Evolutionary conservation across 352 stramenopile species (phyloP), one percentile per base, ranked within the genome.

Genomic region (Vaucheria bursata): DNA sequence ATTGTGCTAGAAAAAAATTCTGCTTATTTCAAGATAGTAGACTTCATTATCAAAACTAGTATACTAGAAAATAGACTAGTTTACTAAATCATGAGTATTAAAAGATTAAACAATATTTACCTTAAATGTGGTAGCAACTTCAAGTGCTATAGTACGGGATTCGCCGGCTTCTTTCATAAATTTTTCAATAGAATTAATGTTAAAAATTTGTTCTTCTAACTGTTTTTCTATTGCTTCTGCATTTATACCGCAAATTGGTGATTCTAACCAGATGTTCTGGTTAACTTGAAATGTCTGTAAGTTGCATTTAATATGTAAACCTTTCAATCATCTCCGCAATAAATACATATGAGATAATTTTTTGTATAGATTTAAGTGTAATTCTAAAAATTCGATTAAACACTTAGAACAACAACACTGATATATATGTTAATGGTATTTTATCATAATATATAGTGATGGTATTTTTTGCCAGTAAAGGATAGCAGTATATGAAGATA

Each of bases 161-260:
- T 73, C 31, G 31, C 52, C 69, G 36, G 91, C 91, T 79, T 93
- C 92, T 75, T 93, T 89, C 64, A 92, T 93, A 49, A 96, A 89
- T 76, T 94, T 94, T 73, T 92, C 91, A 78, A 94, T 88, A 72
- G 94, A 93, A 29, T 91, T 86, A 64, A 96, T 92, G 8, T 86
- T 93, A 31, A 89, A 87, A 0, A 90, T 88, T 69, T 94, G 91
- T 52, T 95, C 90, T 49, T 95, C 91, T 66, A 89, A 92, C 38
- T 73, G 39, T 36, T 73, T 66, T 72, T 84, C 79, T 18, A 74
- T 74, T 6, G 38, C 72, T 40, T 84, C 78, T n/a, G 78, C 45
- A 45, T 84, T 74, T 29, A 79, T 33, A 45, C 33, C 73, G 31
- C 64, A 66, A 7, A 83, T 40, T n/a, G 78, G 78, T 2, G 78